Evolutionary conservation across 2,329 filamentous ascomycete species (phyloP).

Genomic region (Sphaceloma murrayae): DNA sequence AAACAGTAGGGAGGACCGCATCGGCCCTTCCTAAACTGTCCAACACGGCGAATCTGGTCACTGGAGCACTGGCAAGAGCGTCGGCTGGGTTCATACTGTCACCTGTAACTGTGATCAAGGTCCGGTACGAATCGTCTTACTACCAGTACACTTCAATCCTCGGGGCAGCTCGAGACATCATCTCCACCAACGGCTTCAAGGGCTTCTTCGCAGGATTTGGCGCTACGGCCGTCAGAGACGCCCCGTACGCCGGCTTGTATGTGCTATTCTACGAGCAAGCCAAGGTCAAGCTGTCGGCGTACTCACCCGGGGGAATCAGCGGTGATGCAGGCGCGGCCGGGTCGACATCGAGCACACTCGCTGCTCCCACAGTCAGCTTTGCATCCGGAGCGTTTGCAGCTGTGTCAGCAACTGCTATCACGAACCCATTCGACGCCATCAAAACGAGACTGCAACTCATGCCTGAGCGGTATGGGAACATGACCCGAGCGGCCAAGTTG

Average conservation of each 20-base stretch:
- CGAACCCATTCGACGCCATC: constrained; percentile 93
- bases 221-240: constrained; percentile 84
- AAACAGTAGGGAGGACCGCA: constrained; percentile 21
- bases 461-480: constrained; percentile 72
- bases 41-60: constrained; percentile 73
- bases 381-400: constrained; percentile 71
- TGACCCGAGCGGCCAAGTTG: constrained; percentile 61
- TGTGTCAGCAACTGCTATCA: constrained; percentile 72
- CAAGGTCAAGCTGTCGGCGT: constrained; percentile 52
- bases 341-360: constrained; percentile 20
- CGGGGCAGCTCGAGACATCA: constrained; percentile 65
- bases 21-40: constrained; percentile 62
- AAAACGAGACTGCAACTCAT: constrained; percentile 92
- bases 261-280: constrained; percentile 86
- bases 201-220: constrained; percentile 94
- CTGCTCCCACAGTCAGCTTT: constrained; percentile 70
- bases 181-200: constrained; percentile 59
- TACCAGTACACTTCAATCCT: constrained; percentile 74
- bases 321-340: constrained; percentile 18
- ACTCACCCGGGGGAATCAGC: constrained; percentile 22
- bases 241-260: constrained; percentile 93
- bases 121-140: constrained; percentile 81
- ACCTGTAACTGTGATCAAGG: constrained; percentile 93
- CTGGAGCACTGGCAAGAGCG: constrained; percentile 74
- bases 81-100: constrained; percentile 86